Base-by-base conservation (phyloP, 345 rosid species). In the Garcia nutans region DNA sequence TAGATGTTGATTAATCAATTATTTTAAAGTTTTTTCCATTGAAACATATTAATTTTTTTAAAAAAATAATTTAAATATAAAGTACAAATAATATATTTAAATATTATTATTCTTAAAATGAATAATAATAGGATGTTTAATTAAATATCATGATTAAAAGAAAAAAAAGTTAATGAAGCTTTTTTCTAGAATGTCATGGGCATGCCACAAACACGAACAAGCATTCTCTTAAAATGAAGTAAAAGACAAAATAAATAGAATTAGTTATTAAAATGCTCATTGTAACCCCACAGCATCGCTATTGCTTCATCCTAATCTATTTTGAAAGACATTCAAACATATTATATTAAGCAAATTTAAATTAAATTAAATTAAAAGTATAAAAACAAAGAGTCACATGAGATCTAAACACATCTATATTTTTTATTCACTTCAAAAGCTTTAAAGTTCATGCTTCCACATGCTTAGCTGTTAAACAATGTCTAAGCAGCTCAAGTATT, bases 391-490 rank as follows among this genome's bases (percentile, higher is more conserved):
- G 26, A 74, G 65, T 23, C 58, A 19, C 41, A 69, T 44, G 72
- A 74, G 80, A 52, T 74, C 81, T 42, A 54, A 54, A 56, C 16
- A 56, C 17, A 47, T 49, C 24, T 7, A 66, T n/a, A n/a, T n/a
- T 33, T 42, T 59, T 24, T 16, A 78, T 61, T 52, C 59, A 52
- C 42, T 67, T 41, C n/a, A 31, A 45, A 80, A 69, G 57, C 60
- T 28, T 28, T 8, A 33, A 79, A 65, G 54, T 59, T 28, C 64
- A 68, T 4, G 6, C 6, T 6, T 37, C 41, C 62, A 67, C 63
- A 78, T 78, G 87, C 84, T 82, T 78, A 84, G 87, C 84, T 82
- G 81, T 84, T 75, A 79, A 79, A 55, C 77, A 79, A 76, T 71
- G 73, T 79, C 70, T 8, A 72, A 72, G 73, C 49, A 73, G 68